Percentiles rank a stretch among this genome's conserved stretches.
Conservation (phyloP, 108 stramenopile species). For the Nitzschia sp. region DNA sequence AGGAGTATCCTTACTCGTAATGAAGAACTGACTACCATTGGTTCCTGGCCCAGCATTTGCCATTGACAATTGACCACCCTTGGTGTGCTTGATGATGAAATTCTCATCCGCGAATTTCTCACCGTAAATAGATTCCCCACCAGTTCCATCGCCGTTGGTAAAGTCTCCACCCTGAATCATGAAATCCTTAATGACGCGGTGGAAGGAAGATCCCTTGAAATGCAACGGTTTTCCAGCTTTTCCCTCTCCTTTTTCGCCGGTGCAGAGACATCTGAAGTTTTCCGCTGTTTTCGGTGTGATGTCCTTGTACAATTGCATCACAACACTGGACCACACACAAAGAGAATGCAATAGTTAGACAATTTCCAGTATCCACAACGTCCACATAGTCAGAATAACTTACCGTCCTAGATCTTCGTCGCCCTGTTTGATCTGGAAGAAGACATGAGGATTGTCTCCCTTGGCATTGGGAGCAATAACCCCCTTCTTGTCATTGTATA, state of each 20-base stretch:
- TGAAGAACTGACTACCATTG: conserved; percentile 96
- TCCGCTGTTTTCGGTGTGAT: conserved; percentile 95
- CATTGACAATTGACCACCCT: conserved; percentile 77
- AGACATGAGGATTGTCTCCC: conserved; percentile 89
- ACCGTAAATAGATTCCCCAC: conserved; percentile 92
- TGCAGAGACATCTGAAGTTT: conserved; percentile 95
- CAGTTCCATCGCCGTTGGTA: conserved; percentile 92
- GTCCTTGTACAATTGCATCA: conserved; percentile 92
- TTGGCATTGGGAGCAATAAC: conserved; percentile 66
- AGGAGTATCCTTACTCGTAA: conserved; percentile 77
- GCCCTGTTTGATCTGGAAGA: conserved; percentile 89
- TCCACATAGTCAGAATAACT: background rate
- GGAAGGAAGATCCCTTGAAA: conserved; percentile 92
- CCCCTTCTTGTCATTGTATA: conserved; percentile 95
- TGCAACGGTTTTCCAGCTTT: conserved; percentile 78
- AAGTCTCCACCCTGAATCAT: conserved; percentile 98
- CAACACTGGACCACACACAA: conserved; percentile 35
- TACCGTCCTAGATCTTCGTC: conserved; percentile 70
- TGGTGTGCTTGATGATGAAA: conserved; percentile 87
- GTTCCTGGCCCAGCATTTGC: conserved; percentile 88
- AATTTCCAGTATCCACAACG: background rate
- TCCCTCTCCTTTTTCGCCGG: conserved; percentile 89
- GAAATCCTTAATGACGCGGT: conserved; percentile 93
- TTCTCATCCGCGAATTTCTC: conserved; percentile 91
- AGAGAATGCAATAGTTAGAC: background rate